Conservation (phyloP, 1,284 basidiomycete genomes). For the Cutaneotrichosporon sp. region DNA sequence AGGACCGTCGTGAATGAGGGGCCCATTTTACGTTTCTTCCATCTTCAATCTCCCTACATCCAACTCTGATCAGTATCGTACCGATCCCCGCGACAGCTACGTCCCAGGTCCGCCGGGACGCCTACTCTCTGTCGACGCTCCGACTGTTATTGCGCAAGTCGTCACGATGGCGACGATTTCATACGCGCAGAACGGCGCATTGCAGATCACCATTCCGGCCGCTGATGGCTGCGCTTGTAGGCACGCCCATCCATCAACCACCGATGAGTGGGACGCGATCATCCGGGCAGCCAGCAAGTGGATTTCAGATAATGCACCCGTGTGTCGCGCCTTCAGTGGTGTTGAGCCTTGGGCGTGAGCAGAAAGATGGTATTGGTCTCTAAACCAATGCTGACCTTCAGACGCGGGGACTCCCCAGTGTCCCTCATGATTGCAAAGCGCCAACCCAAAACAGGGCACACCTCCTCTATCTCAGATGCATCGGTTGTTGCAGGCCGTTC, state of each 20-base stretch:
- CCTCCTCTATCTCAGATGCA: too few relatives aligned
- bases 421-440: background rate
- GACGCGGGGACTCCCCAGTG: constrained; percentile 4
- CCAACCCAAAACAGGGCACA: too few relatives aligned
- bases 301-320: constrained; percentile 9
- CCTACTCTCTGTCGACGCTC: background rate
- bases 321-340: constrained; percentile 11
- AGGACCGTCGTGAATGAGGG: too few relatives aligned
- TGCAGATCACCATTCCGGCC: constrained; percentile 6
- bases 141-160: background rate
- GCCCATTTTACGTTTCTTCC: too few relatives aligned
- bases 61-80: too few relatives aligned
- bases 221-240: background rate
- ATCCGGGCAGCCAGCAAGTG: constrained; percentile 6
- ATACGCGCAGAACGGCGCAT: constrained; percentile 3
- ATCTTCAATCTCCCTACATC: too few relatives aligned
- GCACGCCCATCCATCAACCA: constrained; percentile 8
- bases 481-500: too few relatives aligned
- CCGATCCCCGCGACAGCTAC: too few relatives aligned
- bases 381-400: background rate
- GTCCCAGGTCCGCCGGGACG: too few relatives aligned
- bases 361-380: background rate
- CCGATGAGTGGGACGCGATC: constrained; percentile 7
- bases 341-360: constrained; percentile 18
- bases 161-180: background rate